Conservation (phyloP, 75 land plant species). For the Pinus taeda region DNA sequence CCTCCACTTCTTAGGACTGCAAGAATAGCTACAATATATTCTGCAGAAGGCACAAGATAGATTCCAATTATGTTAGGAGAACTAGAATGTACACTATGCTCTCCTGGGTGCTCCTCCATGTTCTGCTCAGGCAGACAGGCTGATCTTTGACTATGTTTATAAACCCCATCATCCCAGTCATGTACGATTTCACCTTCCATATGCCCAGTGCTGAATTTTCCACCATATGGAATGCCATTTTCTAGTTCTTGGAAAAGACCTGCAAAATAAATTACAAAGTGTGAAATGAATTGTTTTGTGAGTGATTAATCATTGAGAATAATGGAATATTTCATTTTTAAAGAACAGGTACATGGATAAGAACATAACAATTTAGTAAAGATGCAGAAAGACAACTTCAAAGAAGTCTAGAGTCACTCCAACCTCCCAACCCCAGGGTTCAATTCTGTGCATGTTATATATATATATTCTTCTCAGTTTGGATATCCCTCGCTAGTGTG, state of each 20-base stretch:
- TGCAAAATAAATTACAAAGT: background rate
- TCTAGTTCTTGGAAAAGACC: background rate
- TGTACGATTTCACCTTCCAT: background rate
- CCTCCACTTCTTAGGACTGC: slow-evolving; percentile 60
- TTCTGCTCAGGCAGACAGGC: background rate
- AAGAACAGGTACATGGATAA: background rate
- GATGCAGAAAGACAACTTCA: background rate
- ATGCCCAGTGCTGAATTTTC: background rate
- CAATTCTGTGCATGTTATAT: background rate
- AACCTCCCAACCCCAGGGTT: background rate
- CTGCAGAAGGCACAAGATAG: slow-evolving; percentile 58
- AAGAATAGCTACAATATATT: slow-evolving; percentile 67
- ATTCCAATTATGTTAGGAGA: slow-evolving; percentile 57
- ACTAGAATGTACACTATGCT: background rate
- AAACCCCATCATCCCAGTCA: background rate
- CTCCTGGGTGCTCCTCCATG: background rate
- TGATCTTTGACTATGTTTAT: background rate
- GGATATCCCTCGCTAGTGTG: background rate
- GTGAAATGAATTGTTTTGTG: background rate
- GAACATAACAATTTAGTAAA: background rate
- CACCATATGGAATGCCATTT: background rate
- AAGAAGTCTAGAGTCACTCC: background rate
- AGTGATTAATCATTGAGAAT: background rate
- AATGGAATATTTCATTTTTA: background rate
- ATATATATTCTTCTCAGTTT: background rate